phyloP scores from a whole-genome alignment of 177 flowering plant species.

The Vitis hybrid region DNA sequence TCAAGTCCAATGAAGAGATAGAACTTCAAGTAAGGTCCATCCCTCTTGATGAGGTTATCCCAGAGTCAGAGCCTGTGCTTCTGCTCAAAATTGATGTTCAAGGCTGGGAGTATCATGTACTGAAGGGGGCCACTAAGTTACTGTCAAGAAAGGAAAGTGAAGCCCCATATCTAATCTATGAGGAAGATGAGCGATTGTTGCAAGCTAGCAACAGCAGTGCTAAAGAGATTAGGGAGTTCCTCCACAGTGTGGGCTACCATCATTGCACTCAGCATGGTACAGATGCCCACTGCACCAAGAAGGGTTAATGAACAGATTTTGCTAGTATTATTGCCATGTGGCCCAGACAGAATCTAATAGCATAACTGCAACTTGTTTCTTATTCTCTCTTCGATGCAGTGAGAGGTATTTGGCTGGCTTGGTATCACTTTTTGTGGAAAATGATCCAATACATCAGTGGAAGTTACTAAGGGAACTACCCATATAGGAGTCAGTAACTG shows the following conservation, averaged over 20 bases:
- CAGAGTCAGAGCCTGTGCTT: constrained; percentile 62
- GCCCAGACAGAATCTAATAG: not conserved
- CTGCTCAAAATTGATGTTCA: constrained; percentile 96
- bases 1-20: constrained; percentile 91
- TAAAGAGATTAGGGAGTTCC: constrained; percentile 76
- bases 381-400: not conserved
- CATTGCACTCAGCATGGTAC: constrained; percentile 87
- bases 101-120: constrained; percentile 95
- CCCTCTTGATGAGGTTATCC: constrained; percentile 80
- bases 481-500: not conserved
- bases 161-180: constrained; percentile 91
- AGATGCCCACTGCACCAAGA: constrained; percentile 96
- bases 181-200: constrained; percentile 88
- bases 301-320: constrained; percentile 5
- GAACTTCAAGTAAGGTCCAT: constrained; percentile 77
- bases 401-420: not conserved
- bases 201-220: constrained; percentile 92
- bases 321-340: not conserved
- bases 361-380: not conserved
- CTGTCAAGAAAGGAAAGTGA: constrained; percentile 69
- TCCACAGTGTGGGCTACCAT: constrained; percentile 65
- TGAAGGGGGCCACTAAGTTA: constrained; percentile 81
- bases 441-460: not conserved
- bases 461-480: not conserved
- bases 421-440: constrained; percentile 1